Base-by-base conservation (phyloP, 2,329 filamentous ascomycete genomes). In the Didymella sp. region DNA sequence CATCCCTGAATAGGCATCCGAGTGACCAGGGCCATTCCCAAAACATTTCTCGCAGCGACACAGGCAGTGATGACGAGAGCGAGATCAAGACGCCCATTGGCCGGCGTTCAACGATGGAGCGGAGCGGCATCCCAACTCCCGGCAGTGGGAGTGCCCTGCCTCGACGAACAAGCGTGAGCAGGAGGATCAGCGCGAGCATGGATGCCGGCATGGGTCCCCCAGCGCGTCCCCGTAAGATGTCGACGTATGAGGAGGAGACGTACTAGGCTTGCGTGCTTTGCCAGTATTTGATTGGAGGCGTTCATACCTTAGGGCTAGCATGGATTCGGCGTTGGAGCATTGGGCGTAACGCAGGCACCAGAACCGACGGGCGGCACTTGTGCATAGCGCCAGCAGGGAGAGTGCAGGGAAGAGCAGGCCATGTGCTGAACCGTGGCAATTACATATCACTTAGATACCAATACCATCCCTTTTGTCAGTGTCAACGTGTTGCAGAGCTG, bases 1-100 rank as follows among this genome's bases (percentile, higher is more conserved):
- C 88, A 46, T 92, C 89, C 13, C 80, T 93, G 62, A 85, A 86
- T 54, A 85, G 88, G 51, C 87, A 85, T 60, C 77, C 74, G 25
- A 69, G 68, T 42, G 69, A 65, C 28, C 73, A 76, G 54, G 60
- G 61, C 25, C 71, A 77, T 48, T 67, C 69, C 2, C 69, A 73
- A 12, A 73, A 71, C 8, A 61, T 70, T 37, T 70, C 71, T 9
- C 45, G 70, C 28, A 80, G 80, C 31, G 82, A 83, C 35, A 83
- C 85, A 53, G 79, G 70, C 43, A 71, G 57, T 40, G 63, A 65
- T n/a, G 43, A 76, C 44, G 71, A 71, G 25, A 77, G 66, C 53
- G 73, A 57, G 51, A 70, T 62, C 37, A 66, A 76, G 2, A 82
- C 82, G 12, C 83, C 80, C 13, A 77, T 79, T 43, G 71, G 68